Base-by-base conservation (phyloP, 2,329 filamentous ascomycete species). In the Ilyonectria destructans region DNA sequence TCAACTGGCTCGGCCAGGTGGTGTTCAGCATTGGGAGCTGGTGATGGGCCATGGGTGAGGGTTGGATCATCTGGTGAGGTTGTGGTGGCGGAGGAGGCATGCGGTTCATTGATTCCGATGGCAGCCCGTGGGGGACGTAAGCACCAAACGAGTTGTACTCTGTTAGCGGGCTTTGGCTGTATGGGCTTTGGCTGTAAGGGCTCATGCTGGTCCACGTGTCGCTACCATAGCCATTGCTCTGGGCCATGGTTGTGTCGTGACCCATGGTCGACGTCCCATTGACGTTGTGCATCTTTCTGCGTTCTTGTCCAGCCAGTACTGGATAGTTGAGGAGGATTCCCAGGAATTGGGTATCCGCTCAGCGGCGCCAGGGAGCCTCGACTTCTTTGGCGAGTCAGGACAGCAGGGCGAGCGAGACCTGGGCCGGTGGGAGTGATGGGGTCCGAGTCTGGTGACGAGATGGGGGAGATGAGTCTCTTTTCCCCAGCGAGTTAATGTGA, bases 1-100 rank as follows among this genome's bases (percentile, higher is more conserved):
- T 93, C 78, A 96, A 84, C 88, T 95, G 92, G 79, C 93, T 96
- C 8, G 94, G 94, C 94, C 94, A 97, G 70, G 87, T 86, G 58
- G 86, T 92, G 74, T 93, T 91, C 71, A 95, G 84, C 77, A 93
- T 91, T 23, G 93, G 89, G 21, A 93, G 82, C 68, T 88, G 84
- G 69, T 88, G 86, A 73, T 87, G 87, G 72, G 89, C 86, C 74
- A 90, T 87, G 73, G 83, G 82, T 35, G 77, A 69, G 35, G 78
- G 79, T 15, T 79, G 78, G 62, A 80, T 77, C 60, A 81, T 74
- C 40, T 79, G 76, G 56, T 80, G 78, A 46, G 76, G 75, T 43
- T 77, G 75, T 45, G 75, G 72, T 51, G 92, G 84, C 19, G 90
- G 88, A 49, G 90, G 88, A 58, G 89, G 86, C 82, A 90, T 87